Conservation (phyloP, 306 rosid genomes). For the Ormosia semicastrata region DNA sequence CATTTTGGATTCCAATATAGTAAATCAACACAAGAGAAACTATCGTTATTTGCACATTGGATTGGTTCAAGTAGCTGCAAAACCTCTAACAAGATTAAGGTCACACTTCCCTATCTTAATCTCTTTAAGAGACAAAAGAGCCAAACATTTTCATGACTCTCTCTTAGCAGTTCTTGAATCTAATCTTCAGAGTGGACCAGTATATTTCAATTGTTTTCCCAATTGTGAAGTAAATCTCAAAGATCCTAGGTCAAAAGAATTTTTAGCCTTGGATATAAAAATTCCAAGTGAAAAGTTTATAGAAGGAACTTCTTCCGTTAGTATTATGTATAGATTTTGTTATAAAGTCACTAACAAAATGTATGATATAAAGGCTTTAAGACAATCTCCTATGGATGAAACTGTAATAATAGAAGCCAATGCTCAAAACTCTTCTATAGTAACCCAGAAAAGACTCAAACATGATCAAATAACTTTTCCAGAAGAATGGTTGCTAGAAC, state of each 20-base stretch:
- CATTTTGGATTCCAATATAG: not conserved
- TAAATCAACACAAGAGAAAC: not conserved
- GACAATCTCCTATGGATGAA: not conserved
- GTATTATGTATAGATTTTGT: slow-evolving; percentile 5
- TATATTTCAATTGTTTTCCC: slow-evolving; percentile 9
- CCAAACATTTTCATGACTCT: not conserved
- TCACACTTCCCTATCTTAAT: not conserved
- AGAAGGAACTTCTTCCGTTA: not conserved
- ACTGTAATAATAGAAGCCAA: not conserved
- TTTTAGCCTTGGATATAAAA: not conserved
- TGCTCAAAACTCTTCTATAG: not conserved
- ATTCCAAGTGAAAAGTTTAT: not conserved
- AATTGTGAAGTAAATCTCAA: not conserved
- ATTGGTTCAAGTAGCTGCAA: slow-evolving; percentile 8
- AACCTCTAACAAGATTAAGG: not conserved
- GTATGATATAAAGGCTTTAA: not conserved
- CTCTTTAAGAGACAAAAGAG: slow-evolving; percentile 13
- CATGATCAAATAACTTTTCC: not conserved
- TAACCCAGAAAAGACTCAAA: not conserved
- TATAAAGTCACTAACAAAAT: not conserved
- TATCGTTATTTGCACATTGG: not conserved
- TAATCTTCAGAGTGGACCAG: slow-evolving; percentile 1
- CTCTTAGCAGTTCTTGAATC: not conserved
- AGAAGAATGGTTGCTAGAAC: not conserved
- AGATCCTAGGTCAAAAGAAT: not conserved